Base-by-base conservation (phyloP, 2,329 filamentous ascomycete species). In the Acephala macrosclerotiorum region DNA sequence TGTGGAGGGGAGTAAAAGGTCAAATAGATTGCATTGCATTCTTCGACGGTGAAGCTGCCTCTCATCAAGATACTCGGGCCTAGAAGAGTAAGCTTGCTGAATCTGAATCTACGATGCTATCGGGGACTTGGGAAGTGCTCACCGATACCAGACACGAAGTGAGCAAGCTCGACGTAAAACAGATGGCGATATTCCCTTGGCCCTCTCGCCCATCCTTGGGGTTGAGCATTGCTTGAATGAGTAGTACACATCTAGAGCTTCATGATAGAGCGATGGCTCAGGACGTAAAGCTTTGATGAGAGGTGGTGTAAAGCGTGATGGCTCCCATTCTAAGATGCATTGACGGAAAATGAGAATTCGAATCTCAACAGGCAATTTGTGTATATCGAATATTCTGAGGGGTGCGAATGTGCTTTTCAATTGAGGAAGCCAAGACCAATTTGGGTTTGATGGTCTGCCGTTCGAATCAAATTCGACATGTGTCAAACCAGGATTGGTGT, bases 271-370 rank as follows among this genome's bases (percentile, higher is more conserved):
- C 14, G 47, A 20, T 2, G 56, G 5, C 20, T 65, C 63, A 22
- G 51, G 58, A n/a, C 51, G 36, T 33, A 65, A 36, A 29, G 63
- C 58, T 61, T 40, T 38, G 38, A 65, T 45, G 7, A 61, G 36
- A 25, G 38, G 5, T 11, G 59, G 59, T 11, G 47, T 55, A 2
- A 11, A 58, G 2, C 16, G 22, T 36, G 9, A 20, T 16, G 20
- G 25, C 3, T 57, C 26, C 33, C 29, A 35, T 20, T 57, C 53
- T 12, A 57, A 57, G 8, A 58, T 20, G 35, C 20, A 36, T 42
- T 40, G 20, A 25, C 33, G 16, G 36, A 58, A 58, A 20, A 36
- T 22, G n/a, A 61, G 26, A 25, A 51, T 3, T 42, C 38, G 38
- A n/a, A 42, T 42, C 38, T 42, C 38, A 42, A 14, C 18, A 12